Evolutionary conservation across 176 grass and related monocot species (phyloP).

Genomic region (Tuctoria greenei): DNA sequence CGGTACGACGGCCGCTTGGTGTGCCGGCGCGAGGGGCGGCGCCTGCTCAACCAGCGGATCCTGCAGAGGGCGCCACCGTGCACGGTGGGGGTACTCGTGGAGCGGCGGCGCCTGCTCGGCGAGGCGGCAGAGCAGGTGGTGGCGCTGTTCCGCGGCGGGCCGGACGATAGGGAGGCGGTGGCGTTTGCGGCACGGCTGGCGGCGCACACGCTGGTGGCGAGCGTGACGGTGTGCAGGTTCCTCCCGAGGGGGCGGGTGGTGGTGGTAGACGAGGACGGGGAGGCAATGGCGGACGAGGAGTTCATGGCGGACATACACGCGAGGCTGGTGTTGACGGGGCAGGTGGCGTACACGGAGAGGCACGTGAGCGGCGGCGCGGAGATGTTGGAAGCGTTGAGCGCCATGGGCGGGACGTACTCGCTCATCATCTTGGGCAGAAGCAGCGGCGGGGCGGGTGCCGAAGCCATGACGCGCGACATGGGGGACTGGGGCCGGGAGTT

Average conservation of each 20-base stretch:
- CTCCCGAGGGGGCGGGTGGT: not conserved
- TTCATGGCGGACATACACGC: slow-evolving; percentile 48
- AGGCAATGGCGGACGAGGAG: slow-evolving; percentile 51
- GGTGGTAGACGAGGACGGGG: not conserved
- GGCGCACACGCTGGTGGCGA: slow-evolving; percentile 19
- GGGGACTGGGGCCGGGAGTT: slow-evolving; percentile 52
- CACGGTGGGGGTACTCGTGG: slow-evolving; percentile 67
- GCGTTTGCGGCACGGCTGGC: slow-evolving; percentile 49
- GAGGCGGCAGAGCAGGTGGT: slow-evolving; percentile 30
- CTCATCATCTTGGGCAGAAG: slow-evolving; percentile 59
- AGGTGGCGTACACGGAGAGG: slow-evolving; percentile 49
- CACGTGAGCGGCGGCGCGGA: slow-evolving; percentile 48
- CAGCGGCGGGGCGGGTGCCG: not conserved
- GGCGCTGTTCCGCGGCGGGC: slow-evolving; percentile 62
- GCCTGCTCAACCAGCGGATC: slow-evolving; percentile 47
- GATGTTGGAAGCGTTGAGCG: slow-evolving; percentile 38
- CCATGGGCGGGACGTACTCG: slow-evolving; percentile 54
- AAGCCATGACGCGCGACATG: slow-evolving; percentile 40
- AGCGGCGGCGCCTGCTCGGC: slow-evolving; percentile 30
- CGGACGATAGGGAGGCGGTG: slow-evolving; percentile 64
- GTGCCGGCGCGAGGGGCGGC: slow-evolving; percentile 40
- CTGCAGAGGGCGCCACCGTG: slow-evolving; percentile 52
- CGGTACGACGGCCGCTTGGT: slow-evolving; percentile 64
- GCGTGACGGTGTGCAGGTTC: slow-evolving; percentile 50
- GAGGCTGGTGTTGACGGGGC: slow-evolving; percentile 48